Evolutionary conservation across 192 early-diverging fungal species (phyloP).

Genomic region (Diversispora epigaea): DNA sequence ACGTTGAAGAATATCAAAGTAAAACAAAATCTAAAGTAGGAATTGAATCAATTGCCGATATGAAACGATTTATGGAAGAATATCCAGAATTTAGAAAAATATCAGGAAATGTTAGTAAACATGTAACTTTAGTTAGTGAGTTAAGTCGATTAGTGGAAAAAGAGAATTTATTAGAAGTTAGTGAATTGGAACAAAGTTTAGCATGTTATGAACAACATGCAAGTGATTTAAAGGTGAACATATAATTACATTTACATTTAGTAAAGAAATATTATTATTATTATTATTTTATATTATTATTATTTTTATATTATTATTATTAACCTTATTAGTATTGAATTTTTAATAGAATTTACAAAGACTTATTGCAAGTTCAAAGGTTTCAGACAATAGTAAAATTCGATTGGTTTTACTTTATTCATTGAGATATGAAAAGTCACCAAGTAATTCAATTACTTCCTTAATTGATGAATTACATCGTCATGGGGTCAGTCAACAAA

Average conservation of each 20-base stretch:
- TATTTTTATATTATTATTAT: neutral
- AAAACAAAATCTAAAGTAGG: conserved; percentile 88
- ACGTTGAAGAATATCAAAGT: conserved; percentile 91
- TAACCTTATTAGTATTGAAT: neutral
- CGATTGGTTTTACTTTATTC: conserved; percentile 84
- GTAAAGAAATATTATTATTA: too few relatives aligned
- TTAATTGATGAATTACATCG: conserved; percentile 74
- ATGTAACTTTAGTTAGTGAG: conserved; percentile 97
- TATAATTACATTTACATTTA: neutral
- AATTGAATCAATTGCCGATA: conserved; percentile 94
- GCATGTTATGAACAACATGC: conserved; percentile 86
- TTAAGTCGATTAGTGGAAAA: conserved; percentile 77
- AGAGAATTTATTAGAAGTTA: conserved; percentile 77
- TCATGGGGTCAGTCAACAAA: conserved; percentile 68
- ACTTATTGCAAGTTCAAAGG: conserved; percentile 64
- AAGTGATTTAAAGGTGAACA: conserved; percentile 74
- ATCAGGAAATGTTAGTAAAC: conserved; percentile 95
- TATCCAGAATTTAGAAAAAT: conserved; percentile 98
- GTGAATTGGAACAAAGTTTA: conserved; percentile 93
- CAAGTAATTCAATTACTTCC: conserved; percentile 66
- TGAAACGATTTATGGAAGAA: conserved; percentile 99
- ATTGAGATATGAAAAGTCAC: conserved; percentile 85
- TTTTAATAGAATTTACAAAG: conserved; percentile 59
- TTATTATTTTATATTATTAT: conserved; percentile 13
- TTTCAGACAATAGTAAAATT: conserved; percentile 74